A percentile compares a stretch with the other conserved stretches of the same genome.
These are phyloP conservation scores for Phytomonas sp. DNA, from an alignment of 208 protist genomes.

Conservation along the genomic window DNA sequence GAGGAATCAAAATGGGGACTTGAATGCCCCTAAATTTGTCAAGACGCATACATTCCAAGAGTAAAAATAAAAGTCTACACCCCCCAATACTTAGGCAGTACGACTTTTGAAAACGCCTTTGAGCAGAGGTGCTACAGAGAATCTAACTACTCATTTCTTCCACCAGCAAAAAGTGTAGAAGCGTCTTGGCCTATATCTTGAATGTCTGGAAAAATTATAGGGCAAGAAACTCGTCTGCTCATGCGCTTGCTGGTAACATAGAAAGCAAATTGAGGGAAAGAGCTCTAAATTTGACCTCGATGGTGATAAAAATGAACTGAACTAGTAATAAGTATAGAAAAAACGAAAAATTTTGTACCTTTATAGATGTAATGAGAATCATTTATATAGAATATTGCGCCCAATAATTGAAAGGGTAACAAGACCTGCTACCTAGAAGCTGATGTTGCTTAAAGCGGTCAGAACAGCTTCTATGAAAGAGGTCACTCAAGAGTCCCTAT, in stretches of 20 bases:
- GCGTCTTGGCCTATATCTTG: background rate
- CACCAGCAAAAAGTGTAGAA: background rate
- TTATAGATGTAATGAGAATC: constrained; percentile 6
- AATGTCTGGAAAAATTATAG: background rate
- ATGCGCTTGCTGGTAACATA: background rate
- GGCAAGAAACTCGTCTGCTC: background rate
- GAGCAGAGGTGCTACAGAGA: background rate
- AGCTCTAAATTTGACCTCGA: background rate
- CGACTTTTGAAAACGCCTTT: background rate
- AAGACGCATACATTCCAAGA: background rate
- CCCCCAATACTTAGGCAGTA: background rate
- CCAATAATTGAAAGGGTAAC: background rate
- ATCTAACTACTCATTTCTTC: background rate
- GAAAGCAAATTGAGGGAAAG: constrained; percentile 3
- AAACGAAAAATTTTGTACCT: background rate
- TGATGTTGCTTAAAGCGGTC: background rate
- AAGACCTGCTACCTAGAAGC: background rate
- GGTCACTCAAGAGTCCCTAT: background rate
- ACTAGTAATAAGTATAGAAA: background rate
- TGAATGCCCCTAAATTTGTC: background rate
- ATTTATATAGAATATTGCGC: background rate
- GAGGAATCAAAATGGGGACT: background rate
- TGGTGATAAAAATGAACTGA: constrained; percentile 1
- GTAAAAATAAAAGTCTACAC: background rate
- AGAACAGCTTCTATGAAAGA: background rate